These are phyloP conservation scores for Septoria linicola DNA, from an alignment of 2,329 filamentous ascomycete species.

Conservation along the genomic window DNA sequence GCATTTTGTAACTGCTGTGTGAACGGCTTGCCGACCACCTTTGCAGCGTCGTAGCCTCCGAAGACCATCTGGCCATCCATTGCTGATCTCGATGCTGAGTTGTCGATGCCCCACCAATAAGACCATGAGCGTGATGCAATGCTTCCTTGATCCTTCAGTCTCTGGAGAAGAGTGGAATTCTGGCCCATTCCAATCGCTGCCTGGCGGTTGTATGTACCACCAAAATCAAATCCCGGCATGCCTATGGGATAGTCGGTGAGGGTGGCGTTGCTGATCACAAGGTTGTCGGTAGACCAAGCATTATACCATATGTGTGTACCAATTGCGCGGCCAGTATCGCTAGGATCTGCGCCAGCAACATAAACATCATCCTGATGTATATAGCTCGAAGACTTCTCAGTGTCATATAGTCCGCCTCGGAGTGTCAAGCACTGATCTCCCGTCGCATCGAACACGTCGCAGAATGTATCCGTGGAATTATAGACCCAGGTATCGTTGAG, in stretches of 20 bases:
- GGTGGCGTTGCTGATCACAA: constrained; percentile 13
- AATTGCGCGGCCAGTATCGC: constrained; percentile 15
- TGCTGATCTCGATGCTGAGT: constrained; percentile 19
- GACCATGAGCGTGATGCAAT: constrained; percentile 33
- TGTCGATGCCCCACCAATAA: constrained; percentile 31
- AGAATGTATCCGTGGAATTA: constrained; percentile 19
- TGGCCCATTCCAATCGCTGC: constrained; percentile 29
- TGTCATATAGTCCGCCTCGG: constrained; percentile 24
- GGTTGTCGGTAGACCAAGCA: constrained; percentile 18
- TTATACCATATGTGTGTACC: constrained; percentile 22
- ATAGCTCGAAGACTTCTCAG: constrained; percentile 10
- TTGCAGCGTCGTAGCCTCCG: constrained; percentile 36
- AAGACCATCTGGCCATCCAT: constrained; percentile 34
- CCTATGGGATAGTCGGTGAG: constrained; percentile 22
- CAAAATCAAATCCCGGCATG: constrained; percentile 23
- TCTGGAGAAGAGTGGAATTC: constrained; percentile 33
- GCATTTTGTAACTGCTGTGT: constrained; percentile 20
- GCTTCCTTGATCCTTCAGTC: constrained; percentile 20
- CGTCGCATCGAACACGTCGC: constrained; percentile 11
- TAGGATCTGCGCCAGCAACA: constrained; percentile 21
- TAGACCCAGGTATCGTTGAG: constrained; percentile 27
- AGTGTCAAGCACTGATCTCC: constrained; percentile 15
- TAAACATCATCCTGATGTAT: constrained; percentile 5
- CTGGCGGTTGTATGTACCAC: constrained; percentile 16
- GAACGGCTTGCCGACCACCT: constrained; percentile 28